Evolutionary conservation across 2,329 filamentous ascomycete species (phyloP).

Genomic region (Microsporum audouinii): DNA sequence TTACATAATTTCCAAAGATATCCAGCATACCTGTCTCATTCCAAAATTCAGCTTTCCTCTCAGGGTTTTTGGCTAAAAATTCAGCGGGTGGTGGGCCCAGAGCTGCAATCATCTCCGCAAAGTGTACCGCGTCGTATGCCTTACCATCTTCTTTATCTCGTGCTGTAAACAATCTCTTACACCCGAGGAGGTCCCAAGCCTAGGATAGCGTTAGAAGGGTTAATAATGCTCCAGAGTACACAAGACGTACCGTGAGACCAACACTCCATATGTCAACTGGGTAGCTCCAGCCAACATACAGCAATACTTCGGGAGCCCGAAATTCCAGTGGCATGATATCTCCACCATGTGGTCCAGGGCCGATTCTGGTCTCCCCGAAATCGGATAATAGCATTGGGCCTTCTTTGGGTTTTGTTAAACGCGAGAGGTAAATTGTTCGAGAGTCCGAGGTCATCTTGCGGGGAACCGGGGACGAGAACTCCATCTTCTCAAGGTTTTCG

Average conservation of each 20-base stretch:
- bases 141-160: conserved; percentile 24
- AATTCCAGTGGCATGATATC: conserved; percentile 33
- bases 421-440: conserved; percentile 23
- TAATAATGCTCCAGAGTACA: not conserved
- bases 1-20: not conserved
- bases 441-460: conserved; percentile 28
- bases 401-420: conserved; percentile 3
- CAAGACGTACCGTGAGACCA: conserved; percentile 16
- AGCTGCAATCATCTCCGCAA: conserved; percentile 36
- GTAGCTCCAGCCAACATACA: conserved; percentile 19
- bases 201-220: not conserved
- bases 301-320: conserved; percentile 22
- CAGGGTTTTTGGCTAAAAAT: conserved; percentile 16
- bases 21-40: conserved; percentile 22
- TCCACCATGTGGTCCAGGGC: conserved; percentile 25
- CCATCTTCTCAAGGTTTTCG: conserved; percentile 20
- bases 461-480: conserved; percentile 21
- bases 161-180: conserved; percentile 32
- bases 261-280: conserved; percentile 25
- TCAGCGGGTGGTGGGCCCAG: conserved; percentile 32
- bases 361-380: conserved; percentile 27
- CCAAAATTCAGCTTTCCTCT: conserved; percentile 28
- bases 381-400: conserved; percentile 17
- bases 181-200: conserved; percentile 39
- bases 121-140: conserved; percentile 32